phyloP scores from a whole-genome alignment of 2,329 filamentous ascomycete species.

The Colletotrichum tanaceti region DNA sequence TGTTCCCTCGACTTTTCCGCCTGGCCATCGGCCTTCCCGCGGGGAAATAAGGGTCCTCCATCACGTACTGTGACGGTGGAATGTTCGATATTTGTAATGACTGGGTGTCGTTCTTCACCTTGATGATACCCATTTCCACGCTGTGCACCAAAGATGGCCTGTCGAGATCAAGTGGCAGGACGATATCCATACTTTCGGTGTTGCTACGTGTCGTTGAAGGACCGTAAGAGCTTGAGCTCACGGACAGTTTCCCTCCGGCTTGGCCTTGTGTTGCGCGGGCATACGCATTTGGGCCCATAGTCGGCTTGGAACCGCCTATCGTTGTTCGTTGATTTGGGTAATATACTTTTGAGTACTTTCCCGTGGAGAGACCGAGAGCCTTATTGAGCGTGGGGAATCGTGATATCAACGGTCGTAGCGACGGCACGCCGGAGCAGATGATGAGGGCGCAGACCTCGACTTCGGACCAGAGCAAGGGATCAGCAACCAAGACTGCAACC shows the following conservation, averaged over 20 bases:
- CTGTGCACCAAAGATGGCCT: constrained; percentile 30
- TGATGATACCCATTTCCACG: constrained; percentile 39
- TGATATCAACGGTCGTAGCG: constrained; percentile 46
- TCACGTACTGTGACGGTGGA: constrained; percentile 22
- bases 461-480: constrained; percentile 48
- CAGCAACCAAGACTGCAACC: constrained; percentile 43
- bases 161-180: constrained; percentile 26
- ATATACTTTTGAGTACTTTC: constrained; percentile 32
- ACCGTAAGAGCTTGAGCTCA: constrained; percentile 28
- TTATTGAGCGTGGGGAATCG: constrained; percentile 47
- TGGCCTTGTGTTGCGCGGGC: constrained; percentile 18
- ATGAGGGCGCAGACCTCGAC: constrained; percentile 49
- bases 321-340: constrained; percentile 35
- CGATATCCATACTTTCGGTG: constrained; percentile 36
- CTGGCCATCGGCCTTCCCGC: constrained; percentile 29
- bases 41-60: constrained; percentile 35
- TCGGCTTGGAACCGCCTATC: constrained; percentile 31
- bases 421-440: constrained; percentile 49
- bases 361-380: constrained; percentile 46
- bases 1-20: constrained; percentile 18
- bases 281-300: constrained; percentile 28
- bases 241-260: constrained; percentile 18
- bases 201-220: constrained; percentile 19
- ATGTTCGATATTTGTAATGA: not conserved
- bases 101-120: constrained; percentile 24